These are phyloP conservation scores for Saccharomyces hybrid DNA, from an alignment of 1,139 yeast species.

Conservation along the genomic window DNA sequence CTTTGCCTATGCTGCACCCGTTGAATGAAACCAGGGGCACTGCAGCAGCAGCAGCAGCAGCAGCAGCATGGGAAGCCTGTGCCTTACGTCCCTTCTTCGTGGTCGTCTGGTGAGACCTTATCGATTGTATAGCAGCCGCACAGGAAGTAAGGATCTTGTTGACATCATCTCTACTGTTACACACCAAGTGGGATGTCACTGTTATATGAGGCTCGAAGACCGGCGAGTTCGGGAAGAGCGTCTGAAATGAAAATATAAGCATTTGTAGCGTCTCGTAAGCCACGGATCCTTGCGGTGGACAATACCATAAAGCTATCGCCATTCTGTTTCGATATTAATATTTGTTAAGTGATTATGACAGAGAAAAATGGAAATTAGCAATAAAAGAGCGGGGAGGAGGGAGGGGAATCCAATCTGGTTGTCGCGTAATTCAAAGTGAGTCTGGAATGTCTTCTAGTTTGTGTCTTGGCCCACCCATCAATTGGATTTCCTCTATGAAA, in stretches of 20 bases:
- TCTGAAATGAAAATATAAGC: constrained; percentile 55
- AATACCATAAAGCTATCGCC: constrained; percentile 62
- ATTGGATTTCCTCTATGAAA: background rate
- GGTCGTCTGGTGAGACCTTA: constrained; percentile 9
- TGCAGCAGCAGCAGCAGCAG: too few species aligned
- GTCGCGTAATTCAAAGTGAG: background rate
- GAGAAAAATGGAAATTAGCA: too few species aligned
- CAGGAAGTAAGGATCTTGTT: constrained; percentile 57
- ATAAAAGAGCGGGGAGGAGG: too few species aligned
- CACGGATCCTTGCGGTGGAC: constrained; percentile 53
- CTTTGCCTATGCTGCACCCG: too few species aligned
- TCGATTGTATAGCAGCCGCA: constrained; percentile 51
- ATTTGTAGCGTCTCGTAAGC: constrained; percentile 52
- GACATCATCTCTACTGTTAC: constrained; percentile 48
- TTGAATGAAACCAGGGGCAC: too few species aligned
- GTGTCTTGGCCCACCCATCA: background rate
- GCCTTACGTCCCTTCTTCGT: too few species aligned
- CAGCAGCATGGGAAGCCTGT: too few species aligned
- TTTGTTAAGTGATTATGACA: background rate
- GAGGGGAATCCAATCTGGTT: background rate
- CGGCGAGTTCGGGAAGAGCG: constrained; percentile 67
- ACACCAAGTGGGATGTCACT: constrained; percentile 51
- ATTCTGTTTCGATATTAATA: constrained; percentile 10
- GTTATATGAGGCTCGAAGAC: constrained; percentile 73
- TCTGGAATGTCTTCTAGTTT: background rate